Evolutionary conservation across 805 yeast genomes (phyloP).

Genomic region (Millerago galiae): DNA sequence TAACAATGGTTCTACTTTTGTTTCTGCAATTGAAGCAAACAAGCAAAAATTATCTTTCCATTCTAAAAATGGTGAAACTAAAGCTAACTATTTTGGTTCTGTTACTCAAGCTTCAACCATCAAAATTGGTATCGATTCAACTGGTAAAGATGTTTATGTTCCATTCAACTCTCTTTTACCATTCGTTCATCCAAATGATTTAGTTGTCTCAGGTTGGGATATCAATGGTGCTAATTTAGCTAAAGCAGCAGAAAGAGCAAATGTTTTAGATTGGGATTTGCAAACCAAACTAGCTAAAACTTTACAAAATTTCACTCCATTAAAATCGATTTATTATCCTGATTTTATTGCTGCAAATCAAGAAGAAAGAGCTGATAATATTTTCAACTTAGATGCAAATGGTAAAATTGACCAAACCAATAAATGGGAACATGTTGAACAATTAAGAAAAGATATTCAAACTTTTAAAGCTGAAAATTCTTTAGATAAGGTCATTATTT

Average conservation of each 20-base stretch:
- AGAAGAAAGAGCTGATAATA: slow-evolving; percentile 84
- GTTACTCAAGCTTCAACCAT: slow-evolving; percentile 91
- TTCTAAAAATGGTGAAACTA: slow-evolving; percentile 67
- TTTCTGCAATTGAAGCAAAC: slow-evolving; percentile 82
- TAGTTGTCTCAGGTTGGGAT: slow-evolving; percentile 93
- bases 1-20: slow-evolving; percentile 89
- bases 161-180: slow-evolving; percentile 90
- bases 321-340: slow-evolving; percentile 88
- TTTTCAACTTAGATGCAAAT: slow-evolving; percentile 49
- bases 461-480: slow-evolving; percentile 65
- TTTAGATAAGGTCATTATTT: slow-evolving; percentile 81
- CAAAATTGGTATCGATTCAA: slow-evolving; percentile 75
- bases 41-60: slow-evolving; percentile 71
- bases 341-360: slow-evolving; percentile 96
- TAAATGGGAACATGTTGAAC: slow-evolving; percentile 89
- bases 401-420: slow-evolving; percentile 48
- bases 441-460: slow-evolving; percentile 74
- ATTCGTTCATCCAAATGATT: slow-evolving; percentile 83
- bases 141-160: slow-evolving; percentile 83
- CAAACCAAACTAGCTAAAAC: slow-evolving; percentile 67
- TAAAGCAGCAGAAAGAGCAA: slow-evolving; percentile 76
- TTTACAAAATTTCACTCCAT: slow-evolving; percentile 57
- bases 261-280: slow-evolving; percentile 80
- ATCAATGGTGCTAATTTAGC: slow-evolving; percentile 66
- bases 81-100: slow-evolving; percentile 82